phyloP scores from a whole-genome alignment of 257 asterid species.

The Salvia miltiorrhiza region DNA sequence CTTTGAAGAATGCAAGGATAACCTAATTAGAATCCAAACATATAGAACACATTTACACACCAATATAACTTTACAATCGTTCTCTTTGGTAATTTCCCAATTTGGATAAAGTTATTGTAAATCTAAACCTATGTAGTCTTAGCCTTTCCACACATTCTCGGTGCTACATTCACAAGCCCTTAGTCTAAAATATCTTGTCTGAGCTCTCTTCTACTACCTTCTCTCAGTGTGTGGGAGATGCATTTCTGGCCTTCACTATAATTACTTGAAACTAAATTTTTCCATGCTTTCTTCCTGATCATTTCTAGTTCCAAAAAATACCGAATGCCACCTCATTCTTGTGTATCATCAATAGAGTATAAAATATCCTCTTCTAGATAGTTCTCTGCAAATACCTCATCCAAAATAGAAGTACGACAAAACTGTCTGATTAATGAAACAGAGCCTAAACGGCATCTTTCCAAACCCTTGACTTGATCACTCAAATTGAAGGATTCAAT shows the following conservation, averaged over 20 bases:
- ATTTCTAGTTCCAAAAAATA: background rate
- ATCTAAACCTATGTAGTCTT: background rate
- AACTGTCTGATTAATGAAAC: background rate
- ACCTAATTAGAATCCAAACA: background rate
- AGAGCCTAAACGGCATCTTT: background rate
- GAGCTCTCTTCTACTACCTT: background rate
- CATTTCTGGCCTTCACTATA: background rate
- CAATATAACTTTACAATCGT: background rate
- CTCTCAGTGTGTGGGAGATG: background rate
- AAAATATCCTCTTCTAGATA: background rate
- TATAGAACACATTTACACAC: background rate
- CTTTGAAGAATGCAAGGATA: background rate
- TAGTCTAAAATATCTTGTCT: background rate
- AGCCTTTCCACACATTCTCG: background rate
- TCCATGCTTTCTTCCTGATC: background rate
- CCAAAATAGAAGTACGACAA: background rate
- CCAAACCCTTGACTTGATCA: background rate
- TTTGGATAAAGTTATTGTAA: background rate
- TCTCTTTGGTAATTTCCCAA: background rate
- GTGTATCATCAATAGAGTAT: background rate
- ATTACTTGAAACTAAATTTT: background rate
- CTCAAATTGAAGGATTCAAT: conserved; percentile 2
- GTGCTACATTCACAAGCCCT: background rate
- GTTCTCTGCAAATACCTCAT: background rate
- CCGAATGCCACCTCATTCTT: background rate